Conservation (phyloP, 2,329 filamentous ascomycete genomes). For the Cladosporium sp. region DNA sequence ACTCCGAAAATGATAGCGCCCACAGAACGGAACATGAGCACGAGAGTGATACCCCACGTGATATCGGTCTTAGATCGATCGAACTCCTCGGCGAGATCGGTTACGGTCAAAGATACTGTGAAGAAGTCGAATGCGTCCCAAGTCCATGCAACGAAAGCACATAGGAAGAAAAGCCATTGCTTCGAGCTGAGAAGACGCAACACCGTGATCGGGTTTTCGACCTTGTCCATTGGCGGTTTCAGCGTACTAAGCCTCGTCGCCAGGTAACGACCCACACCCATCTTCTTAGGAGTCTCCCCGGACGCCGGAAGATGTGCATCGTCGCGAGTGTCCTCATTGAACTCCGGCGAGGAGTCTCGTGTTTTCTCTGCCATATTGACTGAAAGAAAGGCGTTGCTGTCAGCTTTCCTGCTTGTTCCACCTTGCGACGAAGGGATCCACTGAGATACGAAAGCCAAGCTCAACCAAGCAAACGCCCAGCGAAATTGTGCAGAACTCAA, state of each 20-base stretch:
- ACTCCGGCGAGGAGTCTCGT: constrained; percentile 13
- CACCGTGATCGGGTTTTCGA: constrained; percentile 51
- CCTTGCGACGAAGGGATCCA: neutral
- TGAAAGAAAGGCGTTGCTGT: neutral
- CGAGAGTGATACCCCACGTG: constrained; percentile 55
- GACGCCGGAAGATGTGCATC: constrained; percentile 16
- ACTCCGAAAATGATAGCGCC: constrained; percentile 55
- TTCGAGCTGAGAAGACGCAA: constrained; percentile 49
- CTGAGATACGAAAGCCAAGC: constrained; percentile 1
- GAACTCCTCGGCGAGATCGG: constrained; percentile 51
- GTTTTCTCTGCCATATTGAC: constrained; percentile 16
- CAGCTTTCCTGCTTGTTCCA: neutral
- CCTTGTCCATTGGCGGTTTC: constrained; percentile 52
- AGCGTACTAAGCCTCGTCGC: constrained; percentile 51
- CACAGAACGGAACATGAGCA: constrained; percentile 59
- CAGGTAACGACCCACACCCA: constrained; percentile 46
- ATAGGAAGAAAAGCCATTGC: constrained; percentile 57
- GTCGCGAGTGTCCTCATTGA: constrained; percentile 17
- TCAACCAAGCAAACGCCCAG: constrained; percentile 9
- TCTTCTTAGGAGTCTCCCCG: constrained; percentile 24
- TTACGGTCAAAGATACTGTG: constrained; percentile 55
- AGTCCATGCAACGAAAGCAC: constrained; percentile 48
- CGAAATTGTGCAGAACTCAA: neutral
- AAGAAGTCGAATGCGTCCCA: constrained; percentile 54
- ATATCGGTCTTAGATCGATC: constrained; percentile 53